Conservation (phyloP, 2,329 filamentous ascomycete species). For the Stagonosporopsis vannaccii region DNA sequence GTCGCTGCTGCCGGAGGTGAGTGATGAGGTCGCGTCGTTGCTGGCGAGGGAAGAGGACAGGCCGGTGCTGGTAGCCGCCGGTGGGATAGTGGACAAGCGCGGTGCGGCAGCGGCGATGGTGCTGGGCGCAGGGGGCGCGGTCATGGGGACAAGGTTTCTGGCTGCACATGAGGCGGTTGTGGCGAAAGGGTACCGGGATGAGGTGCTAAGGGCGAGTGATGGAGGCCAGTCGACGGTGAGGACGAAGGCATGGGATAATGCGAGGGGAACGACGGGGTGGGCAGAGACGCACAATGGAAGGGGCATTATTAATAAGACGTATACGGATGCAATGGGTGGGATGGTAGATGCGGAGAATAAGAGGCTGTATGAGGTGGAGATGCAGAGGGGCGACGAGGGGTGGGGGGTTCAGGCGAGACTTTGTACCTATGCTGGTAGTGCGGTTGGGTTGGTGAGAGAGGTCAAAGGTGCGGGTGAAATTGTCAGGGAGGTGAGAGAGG, state of each 20-base stretch:
- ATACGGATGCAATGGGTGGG: conserved; percentile 49
- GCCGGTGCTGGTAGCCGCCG: conserved; percentile 60
- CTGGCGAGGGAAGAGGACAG: conserved; percentile 26
- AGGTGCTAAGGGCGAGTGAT: conserved; percentile 56
- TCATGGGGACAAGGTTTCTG: conserved; percentile 71
- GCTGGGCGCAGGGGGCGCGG: conserved; percentile 62
- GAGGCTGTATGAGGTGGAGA: conserved; percentile 56
- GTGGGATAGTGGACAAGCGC: conserved; percentile 66
- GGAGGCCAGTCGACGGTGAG: conserved; percentile 61
- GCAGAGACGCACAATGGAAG: conserved; percentile 64
- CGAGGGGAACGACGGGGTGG: conserved; percentile 66
- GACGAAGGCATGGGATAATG: conserved; percentile 60
- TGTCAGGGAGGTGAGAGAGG: conserved; percentile 56
- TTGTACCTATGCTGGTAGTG: conserved; percentile 69
- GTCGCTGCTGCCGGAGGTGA: conserved; percentile 65
- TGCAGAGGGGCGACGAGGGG: conserved; percentile 59
- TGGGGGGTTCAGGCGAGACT: conserved; percentile 61
- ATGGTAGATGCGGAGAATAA: conserved; percentile 55
- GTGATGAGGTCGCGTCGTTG: conserved; percentile 52
- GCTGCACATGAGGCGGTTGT: conserved; percentile 59
- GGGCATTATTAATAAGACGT: conserved; percentile 65
- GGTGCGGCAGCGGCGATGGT: conserved; percentile 65
- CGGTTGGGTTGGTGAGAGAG: conserved; percentile 64
- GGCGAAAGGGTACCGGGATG: conserved; percentile 56
- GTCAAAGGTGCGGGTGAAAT: conserved; percentile 61